Evolutionary conservation across 805 yeast species (phyloP), one percentile per base, ranked within the genome.

Genomic region (Hanseniaspora guilliermondii): DNA sequence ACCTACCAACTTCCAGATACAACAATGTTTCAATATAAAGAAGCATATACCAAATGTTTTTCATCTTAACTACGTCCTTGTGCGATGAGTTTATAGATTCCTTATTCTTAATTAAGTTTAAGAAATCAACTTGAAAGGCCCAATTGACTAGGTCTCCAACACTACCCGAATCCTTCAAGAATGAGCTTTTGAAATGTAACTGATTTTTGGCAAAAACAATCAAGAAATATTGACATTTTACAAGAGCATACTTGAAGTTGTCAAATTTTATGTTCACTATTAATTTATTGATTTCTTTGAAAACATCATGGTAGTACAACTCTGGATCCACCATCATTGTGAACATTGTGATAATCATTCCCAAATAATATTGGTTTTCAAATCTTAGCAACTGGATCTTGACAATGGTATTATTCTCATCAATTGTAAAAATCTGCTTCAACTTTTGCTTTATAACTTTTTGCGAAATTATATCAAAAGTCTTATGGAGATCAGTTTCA

Each of bases 261-360:
- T 42, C 55, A 30, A 44, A 24, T 3, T 33, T n/a, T 11, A 52
- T 27, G 11, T 25, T 35, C 21, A 27, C n/a, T 9, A 52, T 27
- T 6, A 52, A 37, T 9, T 25, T n/a, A 14, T 30, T 44, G 17
- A 52, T 19, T 30, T 37, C 37, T 6, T 44, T 47, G 39, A 52
- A 52, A 6, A 52, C 45, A 3, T 41, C 38, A 37, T 44, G 41
- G n/a, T 52, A 32, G 32, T 52, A 52, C 33, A 24, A 4, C 22
- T 52, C 55, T 14, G 55, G 55, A 30, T 52, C 55, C 27, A 52
- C 32, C 30, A 39, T n/a, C 37, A 52, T 36, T 44, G 45, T 52
- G 9, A 17, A 52, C 21, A 52, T 52, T 14, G 39, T 22, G 9
- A 44, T 7, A 8, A 52, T 44, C 1, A 52, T 52, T 2, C 49